These are phyloP conservation scores for Panaeolus cyanescens DNA, from an alignment of 768 basidiomycete genomes.

Conservation along the genomic window DNA sequence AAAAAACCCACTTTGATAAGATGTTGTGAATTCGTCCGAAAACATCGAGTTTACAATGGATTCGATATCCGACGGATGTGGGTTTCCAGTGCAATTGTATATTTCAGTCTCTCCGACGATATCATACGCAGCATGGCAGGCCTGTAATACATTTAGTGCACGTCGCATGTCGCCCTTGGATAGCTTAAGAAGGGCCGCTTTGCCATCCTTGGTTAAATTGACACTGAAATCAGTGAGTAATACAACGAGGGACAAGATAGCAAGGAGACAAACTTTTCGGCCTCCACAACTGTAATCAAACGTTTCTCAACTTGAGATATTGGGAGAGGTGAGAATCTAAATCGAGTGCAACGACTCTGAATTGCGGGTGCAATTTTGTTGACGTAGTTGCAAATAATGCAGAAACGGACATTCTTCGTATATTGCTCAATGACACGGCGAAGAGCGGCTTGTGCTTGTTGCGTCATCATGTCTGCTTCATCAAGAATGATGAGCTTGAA, in stretches of 20 bases:
- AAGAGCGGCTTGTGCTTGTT: conserved; percentile 94
- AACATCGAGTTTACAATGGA: conserved; percentile 95
- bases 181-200: conserved; percentile 87
- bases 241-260: background rate
- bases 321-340: conserved; percentile 94
- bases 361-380: conserved; percentile 99
- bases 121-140: conserved; percentile 97
- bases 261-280: conserved; percentile 66
- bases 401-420: conserved; percentile 98
- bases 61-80: conserved; percentile 94
- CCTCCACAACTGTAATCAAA: conserved; percentile 73
- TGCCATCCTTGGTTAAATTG: conserved; percentile 83
- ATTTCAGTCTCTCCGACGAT: conserved; percentile 85
- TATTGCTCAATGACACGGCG: conserved; percentile 98
- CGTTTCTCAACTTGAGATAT: conserved; percentile 84
- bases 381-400: conserved; percentile 99
- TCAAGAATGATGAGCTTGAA: conserved; percentile 98
- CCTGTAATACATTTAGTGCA: conserved; percentile 94
- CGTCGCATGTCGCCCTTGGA: conserved; percentile 97
- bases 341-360: conserved; percentile 97
- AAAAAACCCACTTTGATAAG: conserved; percentile 68
- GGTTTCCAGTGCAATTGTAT: conserved; percentile 96
- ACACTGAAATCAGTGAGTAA: conserved; percentile 55
- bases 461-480: conserved; percentile 99
- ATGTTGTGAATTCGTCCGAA: conserved; percentile 91